A percentile compares a stretch with the other conserved stretches of the same genome.
These are phyloP conservation scores for Bacterosira constricta DNA, from an alignment of 108 stramenopile species.

Conservation along the genomic window DNA sequence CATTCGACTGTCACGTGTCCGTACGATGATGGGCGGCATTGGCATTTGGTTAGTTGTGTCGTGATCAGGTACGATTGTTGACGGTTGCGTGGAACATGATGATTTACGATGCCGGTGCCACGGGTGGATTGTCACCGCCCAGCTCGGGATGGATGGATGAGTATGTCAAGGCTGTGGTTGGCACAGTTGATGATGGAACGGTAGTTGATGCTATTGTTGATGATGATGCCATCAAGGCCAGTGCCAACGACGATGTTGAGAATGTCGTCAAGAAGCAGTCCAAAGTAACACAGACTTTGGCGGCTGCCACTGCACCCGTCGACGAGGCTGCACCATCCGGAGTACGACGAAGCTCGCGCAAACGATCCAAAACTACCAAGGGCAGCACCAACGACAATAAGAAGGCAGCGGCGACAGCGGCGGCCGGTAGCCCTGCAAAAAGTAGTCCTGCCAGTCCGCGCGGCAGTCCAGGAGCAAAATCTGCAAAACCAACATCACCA, in stretches of 20 bases:
- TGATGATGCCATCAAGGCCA: neutral
- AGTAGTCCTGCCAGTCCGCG: neutral
- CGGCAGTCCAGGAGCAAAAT: neutral
- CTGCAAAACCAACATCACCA: neutral
- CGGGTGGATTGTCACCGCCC: conserved; percentile 33
- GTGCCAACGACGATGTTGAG: neutral
- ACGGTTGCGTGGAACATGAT: conserved; percentile 29
- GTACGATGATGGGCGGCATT: conserved; percentile 45
- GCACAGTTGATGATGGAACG: neutral
- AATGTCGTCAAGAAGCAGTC: neutral
- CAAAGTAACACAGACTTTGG: neutral
- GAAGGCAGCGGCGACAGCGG: neutral
- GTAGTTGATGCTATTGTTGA: neutral
- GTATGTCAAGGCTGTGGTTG: conserved; percentile 40
- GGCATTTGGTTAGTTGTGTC: conserved; percentile 49
- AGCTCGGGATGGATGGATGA: conserved; percentile 52
- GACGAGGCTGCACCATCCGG: neutral
- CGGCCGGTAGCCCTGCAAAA: neutral
- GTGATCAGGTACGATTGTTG: conserved; percentile 39
- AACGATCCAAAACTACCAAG: conserved; percentile 24
- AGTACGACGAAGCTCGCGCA: conserved; percentile 28
- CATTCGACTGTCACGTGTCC: conserved; percentile 47
- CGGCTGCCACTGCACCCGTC: neutral
- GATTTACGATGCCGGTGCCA: conserved; percentile 37
- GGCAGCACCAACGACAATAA: conserved; percentile 5